These are phyloP conservation scores for Diaporthe batatas DNA, from an alignment of 2,329 filamentous ascomycete genomes.

Conservation along the genomic window DNA sequence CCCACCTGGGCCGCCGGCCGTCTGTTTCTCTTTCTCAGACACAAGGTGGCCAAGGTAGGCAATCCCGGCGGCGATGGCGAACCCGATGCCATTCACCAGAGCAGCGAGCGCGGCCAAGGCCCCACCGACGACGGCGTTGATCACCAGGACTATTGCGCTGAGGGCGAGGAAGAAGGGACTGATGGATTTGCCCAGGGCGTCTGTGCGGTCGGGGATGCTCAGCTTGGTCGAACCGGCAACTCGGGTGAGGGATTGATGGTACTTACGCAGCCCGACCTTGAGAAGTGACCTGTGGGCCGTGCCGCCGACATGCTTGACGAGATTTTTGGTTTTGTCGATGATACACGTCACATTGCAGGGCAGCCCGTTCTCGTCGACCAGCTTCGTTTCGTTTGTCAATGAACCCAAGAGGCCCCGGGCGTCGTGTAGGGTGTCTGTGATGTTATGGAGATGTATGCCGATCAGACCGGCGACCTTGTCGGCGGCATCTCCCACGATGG, in stretches of 20 bases:
- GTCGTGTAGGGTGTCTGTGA: neutral
- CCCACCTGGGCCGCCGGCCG: neutral
- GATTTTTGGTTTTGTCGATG: neutral
- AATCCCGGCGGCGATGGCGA: conserved; percentile 25
- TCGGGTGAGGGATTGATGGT: neutral
- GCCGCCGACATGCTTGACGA: neutral
- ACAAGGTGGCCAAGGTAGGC: conserved; percentile 31
- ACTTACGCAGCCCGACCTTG: conserved; percentile 27
- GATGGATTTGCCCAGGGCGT: neutral
- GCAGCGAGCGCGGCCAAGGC: neutral
- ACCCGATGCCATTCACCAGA: conserved; percentile 19
- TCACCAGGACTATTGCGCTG: neutral
- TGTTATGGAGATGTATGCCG: neutral
- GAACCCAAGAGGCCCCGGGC: neutral
- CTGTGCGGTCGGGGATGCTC: neutral
- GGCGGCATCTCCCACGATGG: neutral
- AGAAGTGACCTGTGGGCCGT: neutral
- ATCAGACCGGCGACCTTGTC: neutral
- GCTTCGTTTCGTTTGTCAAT: neutral
- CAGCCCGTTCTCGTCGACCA: conserved; percentile 8
- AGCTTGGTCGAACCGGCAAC: neutral
- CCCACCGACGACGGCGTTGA: conserved; percentile 26
- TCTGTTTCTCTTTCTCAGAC: conserved; percentile 15
- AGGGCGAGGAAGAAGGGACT: conserved; percentile 28
- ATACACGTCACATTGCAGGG: neutral